A percentile compares a stretch with the other conserved stretches of the same genome.
Conservation (phyloP, 352 stramenopile species). For the Sclerospora graminicola region DNA sequence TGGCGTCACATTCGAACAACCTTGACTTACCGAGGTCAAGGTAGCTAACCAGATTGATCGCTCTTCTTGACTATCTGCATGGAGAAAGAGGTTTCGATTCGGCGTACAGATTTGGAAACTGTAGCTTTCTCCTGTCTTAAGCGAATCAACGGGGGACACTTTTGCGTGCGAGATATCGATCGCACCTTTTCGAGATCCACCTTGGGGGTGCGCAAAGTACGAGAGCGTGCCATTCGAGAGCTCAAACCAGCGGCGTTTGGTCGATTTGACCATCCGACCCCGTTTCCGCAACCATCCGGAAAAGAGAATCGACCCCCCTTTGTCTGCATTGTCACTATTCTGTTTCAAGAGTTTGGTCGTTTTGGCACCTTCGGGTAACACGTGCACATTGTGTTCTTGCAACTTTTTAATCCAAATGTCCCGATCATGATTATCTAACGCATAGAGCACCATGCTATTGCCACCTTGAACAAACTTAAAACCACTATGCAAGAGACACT, state of each 20-base stretch:
- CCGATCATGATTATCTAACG: constrained; percentile 58
- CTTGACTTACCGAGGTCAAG: constrained; percentile 47
- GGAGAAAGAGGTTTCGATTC: constrained; percentile 53
- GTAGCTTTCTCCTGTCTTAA: constrained; percentile 74
- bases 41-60: constrained; percentile 68
- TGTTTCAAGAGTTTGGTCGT: constrained; percentile 49
- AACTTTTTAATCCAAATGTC: constrained; percentile 81
- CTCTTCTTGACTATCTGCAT: constrained; percentile 82
- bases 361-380: constrained; percentile 43
- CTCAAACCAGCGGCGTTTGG: constrained; percentile 83
- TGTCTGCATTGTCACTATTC: constrained; percentile 36
- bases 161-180: constrained; percentile 46
- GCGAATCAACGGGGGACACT: constrained; percentile 57
- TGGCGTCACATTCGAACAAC: constrained; percentile 11
- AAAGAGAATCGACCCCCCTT: constrained; percentile 46
- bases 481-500: constrained; percentile 61
- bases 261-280: constrained; percentile 75
- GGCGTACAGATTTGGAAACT: constrained; percentile 66
- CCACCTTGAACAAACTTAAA: constrained; percentile 67
- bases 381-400: constrained; percentile 54
- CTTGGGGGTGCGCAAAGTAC: constrained; percentile 73
- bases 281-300: constrained; percentile 80
- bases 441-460: constrained; percentile 75
- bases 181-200: constrained; percentile 59
- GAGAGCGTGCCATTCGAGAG: constrained; percentile 53